Evolutionary conservation across 495 filamentous ascomycete species (phyloP).

Genomic region (Penicillium roqueforti): DNA sequence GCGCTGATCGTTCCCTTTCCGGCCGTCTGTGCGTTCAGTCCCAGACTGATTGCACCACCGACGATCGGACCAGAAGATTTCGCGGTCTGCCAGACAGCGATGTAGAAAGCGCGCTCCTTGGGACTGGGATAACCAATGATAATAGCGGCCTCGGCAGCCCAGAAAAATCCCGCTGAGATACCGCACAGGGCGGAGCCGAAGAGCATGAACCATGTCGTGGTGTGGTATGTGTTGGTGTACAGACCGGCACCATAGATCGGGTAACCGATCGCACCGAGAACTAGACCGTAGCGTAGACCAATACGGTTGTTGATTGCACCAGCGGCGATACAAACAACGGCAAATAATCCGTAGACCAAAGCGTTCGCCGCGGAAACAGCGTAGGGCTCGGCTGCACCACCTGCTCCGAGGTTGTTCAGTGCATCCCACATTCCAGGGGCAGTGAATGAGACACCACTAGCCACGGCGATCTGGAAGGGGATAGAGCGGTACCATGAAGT

Average conservation of each 20-base stretch:
- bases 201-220: conserved; percentile 58
- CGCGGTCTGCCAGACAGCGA: conserved; percentile 34
- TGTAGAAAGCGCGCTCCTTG: conserved; percentile 51
- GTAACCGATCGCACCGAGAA: conserved; percentile 50
- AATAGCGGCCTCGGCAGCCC: conserved; percentile 63
- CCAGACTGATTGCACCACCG: conserved; percentile 31
- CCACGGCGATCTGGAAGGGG: conserved; percentile 33
- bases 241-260: conserved; percentile 50
- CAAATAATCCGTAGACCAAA: conserved; percentile 30
- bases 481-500: conserved; percentile 21
- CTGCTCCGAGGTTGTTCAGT: conserved; percentile 32
- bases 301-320: conserved; percentile 47
- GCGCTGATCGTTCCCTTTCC: conserved; percentile 25
- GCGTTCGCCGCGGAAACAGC: conserved; percentile 34
- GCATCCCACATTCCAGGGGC: conserved; percentile 38
- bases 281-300: conserved; percentile 55
- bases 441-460: conserved; percentile 33
- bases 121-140: conserved; percentile 60
- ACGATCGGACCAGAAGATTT: conserved; percentile 32
- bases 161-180: conserved; percentile 62
- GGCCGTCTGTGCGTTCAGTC: conserved; percentile 27
- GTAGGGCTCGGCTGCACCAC: conserved; percentile 33
- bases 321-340: conserved; percentile 30
- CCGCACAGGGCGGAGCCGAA: conserved; percentile 62
- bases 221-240: conserved; percentile 61